Evolutionary conservation across 805 yeast species (phyloP).

Genomic region (Teunomyces cretensis): DNA sequence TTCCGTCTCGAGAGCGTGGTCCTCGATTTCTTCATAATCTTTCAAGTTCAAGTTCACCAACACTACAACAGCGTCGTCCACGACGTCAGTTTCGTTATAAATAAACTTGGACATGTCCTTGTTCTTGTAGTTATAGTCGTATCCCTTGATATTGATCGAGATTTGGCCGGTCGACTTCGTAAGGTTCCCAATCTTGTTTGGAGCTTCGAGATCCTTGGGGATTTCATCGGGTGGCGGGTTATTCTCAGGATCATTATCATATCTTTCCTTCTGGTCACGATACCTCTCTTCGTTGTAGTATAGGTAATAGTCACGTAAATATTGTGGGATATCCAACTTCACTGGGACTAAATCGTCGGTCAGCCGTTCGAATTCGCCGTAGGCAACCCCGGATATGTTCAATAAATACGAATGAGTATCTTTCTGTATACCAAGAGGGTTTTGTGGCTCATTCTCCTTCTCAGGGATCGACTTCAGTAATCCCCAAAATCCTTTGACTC

Average conservation of each 20-base stretch:
- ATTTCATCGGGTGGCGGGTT: slow-evolving; percentile 15
- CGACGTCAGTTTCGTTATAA: slow-evolving; percentile 2
- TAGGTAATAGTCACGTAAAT: slow-evolving; percentile 30
- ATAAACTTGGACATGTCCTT: slow-evolving; percentile 13
- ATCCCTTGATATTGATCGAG: slow-evolving; percentile 19
- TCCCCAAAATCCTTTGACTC: slow-evolving; percentile 57
- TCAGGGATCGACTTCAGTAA: slow-evolving; percentile 5
- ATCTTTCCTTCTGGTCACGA: slow-evolving; percentile 25
- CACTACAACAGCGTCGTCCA: slow-evolving; percentile 37
- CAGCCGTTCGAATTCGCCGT: slow-evolving; percentile 29
- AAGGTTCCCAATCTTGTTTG: slow-evolving; percentile 26
- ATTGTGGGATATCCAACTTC: slow-evolving; percentile 26
- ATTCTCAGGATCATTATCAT: slow-evolving; percentile 28
- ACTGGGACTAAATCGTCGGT: slow-evolving; percentile 13
- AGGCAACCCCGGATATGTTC: slow-evolving; percentile 35
- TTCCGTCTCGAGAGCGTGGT: slow-evolving; percentile 48
- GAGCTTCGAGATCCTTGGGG: slow-evolving; percentile 6
- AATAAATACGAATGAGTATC: slow-evolving; percentile 25
- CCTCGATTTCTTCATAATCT: slow-evolving; percentile 49
- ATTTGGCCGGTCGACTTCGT: slow-evolving; percentile 27
- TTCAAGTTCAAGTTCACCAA: slow-evolving; percentile 26
- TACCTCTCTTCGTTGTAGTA: slow-evolving; percentile 21
- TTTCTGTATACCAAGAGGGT: slow-evolving; percentile 11
- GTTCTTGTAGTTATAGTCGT: slow-evolving; percentile 23
- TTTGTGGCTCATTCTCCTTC: slow-evolving; percentile 18